Base-by-base conservation (phyloP, 2,329 filamentous ascomycete genomes). In the Pseudocercospora fijiensis region DNA sequence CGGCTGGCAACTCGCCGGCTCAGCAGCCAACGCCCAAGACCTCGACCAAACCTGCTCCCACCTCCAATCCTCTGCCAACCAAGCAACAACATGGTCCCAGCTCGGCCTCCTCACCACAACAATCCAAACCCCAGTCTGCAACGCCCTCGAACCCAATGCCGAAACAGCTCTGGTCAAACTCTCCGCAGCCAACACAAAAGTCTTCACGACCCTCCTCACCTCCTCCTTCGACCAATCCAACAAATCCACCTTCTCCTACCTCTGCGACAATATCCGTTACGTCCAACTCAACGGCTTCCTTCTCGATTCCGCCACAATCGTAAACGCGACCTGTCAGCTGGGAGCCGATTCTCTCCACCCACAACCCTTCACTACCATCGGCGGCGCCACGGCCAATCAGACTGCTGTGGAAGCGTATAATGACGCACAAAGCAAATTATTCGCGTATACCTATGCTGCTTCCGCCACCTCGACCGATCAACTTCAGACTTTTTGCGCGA, bases 1-100 rank as follows among this genome's bases (percentile, higher is more conserved):
- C 58, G 72, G 72, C 30, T 74, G 71, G 66, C 72, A 73, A 53
- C 57, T 76, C 37, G 67, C 71, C 11, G 73, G 72, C 37, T 63
- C 69, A 10, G 66, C 69, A 13, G 49, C 66, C 56, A 55, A 58
- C 52, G 24, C 62, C 56, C 45, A 71, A 47, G 63, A 70, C 43
- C 65, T 72, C 37, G 67, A 67, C 20, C 24, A 53, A 9, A 66
- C 65, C 37, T 73, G 72, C 58, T 62, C 64, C 52, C 57, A 69
- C 49, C 68, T 71, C 51, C 53, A 58, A 7, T 58, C 61, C 30
- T n/a, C 37, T 1, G 8, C n/a, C n/a, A 66, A 67, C 37, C 64
- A 68, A 27, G 26, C 41, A 20, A 62, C 62, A 18, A 69, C 64
- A 57, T 74, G 70, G 70, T 52, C 56, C 22, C 49, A 62, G 1